Base-by-base conservation (phyloP, 345 rosid species). In the Eucalyptus sp. region DNA sequence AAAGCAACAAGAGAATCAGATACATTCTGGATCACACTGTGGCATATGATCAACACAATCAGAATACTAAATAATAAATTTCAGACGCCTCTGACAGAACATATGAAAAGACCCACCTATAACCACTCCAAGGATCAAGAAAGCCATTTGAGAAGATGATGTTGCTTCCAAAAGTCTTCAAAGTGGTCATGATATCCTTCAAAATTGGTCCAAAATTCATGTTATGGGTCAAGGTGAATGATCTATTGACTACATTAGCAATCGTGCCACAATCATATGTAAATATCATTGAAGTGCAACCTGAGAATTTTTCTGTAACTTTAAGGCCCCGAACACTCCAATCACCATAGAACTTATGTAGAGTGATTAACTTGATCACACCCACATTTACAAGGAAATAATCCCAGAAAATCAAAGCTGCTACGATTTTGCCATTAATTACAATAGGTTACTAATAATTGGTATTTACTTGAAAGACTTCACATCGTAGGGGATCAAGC, bases 111-210 rank as follows among this genome's bases (percentile, higher is more conserved):
- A 81, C 87, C 91, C 89, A 97, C 99, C 99, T 90, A 93, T 96
- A 95, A 91, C 99, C 99, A 92, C 99, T 97, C 98, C 99, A 97
- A 56, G 99, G 99, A 96, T 97, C 98, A 91, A 96, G 93, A 41
- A 96, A 93, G 89, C 99, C 99, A 71, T 95, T 97, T 83, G 99
- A 96, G 95, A 97, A 96, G 86, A 97, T 97, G 86, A 97, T 97
- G 94, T 96, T 96, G 91, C 99, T 96, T 89, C 98, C 99, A 84
- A 96, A 97, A 37, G 51, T 83, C 92, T 93, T 94, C 94, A 97
- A 89, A 46, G 88, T 92, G 86, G 95, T 94, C 90, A 91, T 93
- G 88, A 96, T 93, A 91, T 95, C 98, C 99, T 97, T 93, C 90
- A 91, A 54, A 90, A 71, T 56, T 29, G 76, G 89, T 31, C 64